phyloP scores from a whole-genome alignment of 169 alveolate species.

The Theileria equi region DNA sequence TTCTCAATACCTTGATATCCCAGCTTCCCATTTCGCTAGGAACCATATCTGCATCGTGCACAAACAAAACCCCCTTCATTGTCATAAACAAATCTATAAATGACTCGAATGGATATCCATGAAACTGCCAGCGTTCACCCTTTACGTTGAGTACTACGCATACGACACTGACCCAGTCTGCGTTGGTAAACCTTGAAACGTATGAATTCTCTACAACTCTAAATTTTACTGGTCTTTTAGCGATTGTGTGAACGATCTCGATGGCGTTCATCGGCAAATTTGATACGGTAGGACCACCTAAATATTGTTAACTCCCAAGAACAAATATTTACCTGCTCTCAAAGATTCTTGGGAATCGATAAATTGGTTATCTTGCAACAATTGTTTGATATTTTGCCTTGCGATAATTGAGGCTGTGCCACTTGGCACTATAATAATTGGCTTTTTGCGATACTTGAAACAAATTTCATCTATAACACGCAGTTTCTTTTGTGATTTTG shows the following conservation, averaged over 20 bases:
- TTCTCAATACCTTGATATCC: constrained; percentile 62
- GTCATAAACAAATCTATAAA: constrained; percentile 68
- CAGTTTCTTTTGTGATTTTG: constrained; percentile 14
- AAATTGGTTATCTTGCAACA: constrained; percentile 57
- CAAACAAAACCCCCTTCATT: constrained; percentile 63
- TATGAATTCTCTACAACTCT: constrained; percentile 70
- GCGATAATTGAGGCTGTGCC: constrained; percentile 46
- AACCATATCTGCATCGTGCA: constrained; percentile 49
- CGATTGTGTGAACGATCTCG: constrained; percentile 66
- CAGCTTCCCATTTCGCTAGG: constrained; percentile 60
- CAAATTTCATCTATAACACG: constrained; percentile 72
- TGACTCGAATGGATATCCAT: constrained; percentile 69
- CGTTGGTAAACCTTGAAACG: constrained; percentile 56
- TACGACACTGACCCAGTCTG: constrained; percentile 76
- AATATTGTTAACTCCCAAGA: not conserved
- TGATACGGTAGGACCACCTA: constrained; percentile 28
- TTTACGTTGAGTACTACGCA: constrained; percentile 70
- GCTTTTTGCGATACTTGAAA: constrained; percentile 68
- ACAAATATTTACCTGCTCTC: constrained; percentile 5
- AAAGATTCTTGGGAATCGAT: constrained; percentile 46
- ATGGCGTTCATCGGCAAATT: constrained; percentile 63
- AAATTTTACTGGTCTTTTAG: constrained; percentile 65
- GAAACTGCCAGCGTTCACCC: constrained; percentile 66
- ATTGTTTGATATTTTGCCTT: constrained; percentile 47
- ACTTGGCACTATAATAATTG: constrained; percentile 65